These are phyloP conservation scores for Aspergillus cejpii DNA, from an alignment of 2,329 filamentous ascomycete genomes.

Conservation along the genomic window DNA sequence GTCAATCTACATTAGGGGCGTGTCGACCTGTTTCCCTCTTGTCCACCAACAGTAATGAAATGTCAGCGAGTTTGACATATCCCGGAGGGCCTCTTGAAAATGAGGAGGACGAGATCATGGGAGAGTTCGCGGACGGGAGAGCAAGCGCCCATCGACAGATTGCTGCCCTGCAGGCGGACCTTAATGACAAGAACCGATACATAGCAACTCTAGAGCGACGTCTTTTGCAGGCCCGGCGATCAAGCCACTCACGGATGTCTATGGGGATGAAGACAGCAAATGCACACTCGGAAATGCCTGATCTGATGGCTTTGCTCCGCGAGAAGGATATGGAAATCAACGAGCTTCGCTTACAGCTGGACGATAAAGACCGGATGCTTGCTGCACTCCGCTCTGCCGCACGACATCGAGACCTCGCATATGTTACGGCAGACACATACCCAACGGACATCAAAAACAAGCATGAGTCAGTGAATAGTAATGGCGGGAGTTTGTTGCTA, in stretches of 20 bases:
- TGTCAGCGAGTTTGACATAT: slow-evolving; percentile 25
- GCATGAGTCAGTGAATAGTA: slow-evolving; percentile 23
- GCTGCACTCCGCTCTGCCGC: slow-evolving; percentile 76
- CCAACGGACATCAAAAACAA: slow-evolving; percentile 28
- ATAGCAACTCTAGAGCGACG: slow-evolving; percentile 90
- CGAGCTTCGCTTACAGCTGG: slow-evolving; percentile 77
- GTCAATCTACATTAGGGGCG: slow-evolving; percentile 52
- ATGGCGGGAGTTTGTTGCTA: slow-evolving; percentile 25
- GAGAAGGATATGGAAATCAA: slow-evolving; percentile 92
- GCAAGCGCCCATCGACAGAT: slow-evolving; percentile 81
- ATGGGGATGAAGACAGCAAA: slow-evolving; percentile 60
- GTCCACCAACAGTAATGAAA: slow-evolving; percentile 48
- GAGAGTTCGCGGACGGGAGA: slow-evolving; percentile 78
- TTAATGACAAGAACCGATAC: slow-evolving; percentile 95
- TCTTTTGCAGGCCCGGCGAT: slow-evolving; percentile 78
- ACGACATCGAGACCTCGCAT: slow-evolving; percentile 75
- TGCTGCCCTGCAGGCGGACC: slow-evolving; percentile 83
- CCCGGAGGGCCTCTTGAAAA: slow-evolving; percentile 31
- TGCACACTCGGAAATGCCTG: slow-evolving; percentile 71
- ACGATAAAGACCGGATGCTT: slow-evolving; percentile 94
- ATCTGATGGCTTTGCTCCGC: slow-evolving; percentile 62
- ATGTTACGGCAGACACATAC: slow-evolving; percentile 44
- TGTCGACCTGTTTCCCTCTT: slow-evolving; percentile 59
- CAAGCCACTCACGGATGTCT: slow-evolving; percentile 82
- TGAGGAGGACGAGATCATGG: slow-evolving; percentile 62